phyloP scores from a whole-genome alignment of 75 land plant species.

The Adiantum capillusveneris region DNA sequence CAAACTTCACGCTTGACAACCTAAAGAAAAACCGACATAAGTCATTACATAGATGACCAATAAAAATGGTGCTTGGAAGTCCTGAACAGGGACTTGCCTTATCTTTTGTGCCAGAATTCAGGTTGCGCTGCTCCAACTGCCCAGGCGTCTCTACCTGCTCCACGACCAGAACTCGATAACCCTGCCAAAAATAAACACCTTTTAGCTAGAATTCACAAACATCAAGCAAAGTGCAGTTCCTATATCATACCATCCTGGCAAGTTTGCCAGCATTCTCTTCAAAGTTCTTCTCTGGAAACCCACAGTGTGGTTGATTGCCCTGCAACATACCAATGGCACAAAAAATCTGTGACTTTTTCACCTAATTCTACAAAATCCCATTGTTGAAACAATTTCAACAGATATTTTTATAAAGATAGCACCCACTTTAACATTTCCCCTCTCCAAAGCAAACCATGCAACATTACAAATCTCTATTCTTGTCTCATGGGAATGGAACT shows the following conservation, averaged over 20 bases:
- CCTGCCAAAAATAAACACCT: constrained; percentile 35
- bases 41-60: neutral
- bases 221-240: no score
- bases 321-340: constrained; percentile 17
- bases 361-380: no score
- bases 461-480: no score
- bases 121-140: constrained; percentile 76
- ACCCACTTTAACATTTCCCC: no score
- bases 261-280: constrained; percentile 77
- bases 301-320: constrained; percentile 99
- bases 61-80: neutral
- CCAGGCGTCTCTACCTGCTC: constrained; percentile 99
- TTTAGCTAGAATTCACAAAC: neutral
- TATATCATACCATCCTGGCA: constrained; percentile 64
- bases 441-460: no score
- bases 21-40: constrained; percentile 18
- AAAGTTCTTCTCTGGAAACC: constrained; percentile 94
- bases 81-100: constrained; percentile 32
- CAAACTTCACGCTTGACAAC: constrained; percentile 97
- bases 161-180: constrained; percentile 83
- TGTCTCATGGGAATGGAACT: no score
- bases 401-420: no score
- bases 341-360: no score
- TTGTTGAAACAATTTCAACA: no score
- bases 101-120: constrained; percentile 77